phyloP scores from a whole-genome alignment of 2,329 filamentous ascomycete species.

The Hypoxylon sp. region DNA sequence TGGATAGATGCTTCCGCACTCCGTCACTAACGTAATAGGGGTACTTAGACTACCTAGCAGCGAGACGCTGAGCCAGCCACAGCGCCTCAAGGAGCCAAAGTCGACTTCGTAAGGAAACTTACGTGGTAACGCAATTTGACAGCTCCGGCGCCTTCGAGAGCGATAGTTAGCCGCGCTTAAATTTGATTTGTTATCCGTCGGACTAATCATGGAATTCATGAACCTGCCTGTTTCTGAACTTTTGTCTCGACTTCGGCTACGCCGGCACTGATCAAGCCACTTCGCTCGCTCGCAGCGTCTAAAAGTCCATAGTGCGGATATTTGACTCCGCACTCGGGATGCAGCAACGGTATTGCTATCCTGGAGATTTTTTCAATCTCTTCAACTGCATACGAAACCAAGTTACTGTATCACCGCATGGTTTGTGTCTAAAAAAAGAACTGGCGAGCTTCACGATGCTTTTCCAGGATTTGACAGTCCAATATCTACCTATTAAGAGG shows the following conservation, averaged over 20 bases:
- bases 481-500: conserved; percentile 1
- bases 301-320: conserved; percentile 24
- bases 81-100: conserved; percentile 4
- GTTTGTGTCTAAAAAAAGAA: conserved; percentile 7
- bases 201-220: conserved; percentile 13
- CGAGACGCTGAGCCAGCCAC: conserved; percentile 15
- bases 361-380: not conserved
- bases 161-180: not conserved
- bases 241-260: conserved; percentile 10
- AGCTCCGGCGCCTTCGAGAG: not conserved
- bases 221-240: conserved; percentile 11
- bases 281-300: conserved; percentile 11
- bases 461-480: conserved; percentile 26
- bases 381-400: conserved; percentile 16
- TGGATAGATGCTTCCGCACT: not conserved
- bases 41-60: not conserved
- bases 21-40: not conserved
- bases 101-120: not conserved
- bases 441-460: conserved; percentile 14
- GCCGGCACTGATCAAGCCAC: conserved; percentile 34
- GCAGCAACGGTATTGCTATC: conserved; percentile 17
- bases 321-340: conserved; percentile 30
- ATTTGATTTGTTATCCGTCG: not conserved
- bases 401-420: conserved; percentile 6
- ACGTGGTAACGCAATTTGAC: not conserved